phyloP scores from a whole-genome alignment of 2,329 filamentous ascomycete species.

The Juglanconis oblonga region DNA sequence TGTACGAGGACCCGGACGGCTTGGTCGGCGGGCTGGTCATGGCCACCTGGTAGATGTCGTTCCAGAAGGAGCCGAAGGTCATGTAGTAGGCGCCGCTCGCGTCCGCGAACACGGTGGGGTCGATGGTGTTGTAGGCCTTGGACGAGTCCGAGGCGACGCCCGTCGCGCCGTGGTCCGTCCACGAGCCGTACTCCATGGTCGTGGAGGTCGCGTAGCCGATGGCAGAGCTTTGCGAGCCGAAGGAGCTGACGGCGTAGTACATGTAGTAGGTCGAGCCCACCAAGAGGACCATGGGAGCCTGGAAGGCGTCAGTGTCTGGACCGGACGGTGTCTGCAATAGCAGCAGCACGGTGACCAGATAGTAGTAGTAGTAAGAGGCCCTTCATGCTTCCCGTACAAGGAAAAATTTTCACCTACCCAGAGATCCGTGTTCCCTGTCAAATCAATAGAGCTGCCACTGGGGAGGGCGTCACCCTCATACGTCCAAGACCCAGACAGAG shows the following conservation, averaged over 20 bases:
- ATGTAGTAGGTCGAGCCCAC: slow-evolving; percentile 61
- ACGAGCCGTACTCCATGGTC: slow-evolving; percentile 35
- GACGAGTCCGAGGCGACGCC: slow-evolving; percentile 39
- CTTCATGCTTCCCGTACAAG: too few species aligned
- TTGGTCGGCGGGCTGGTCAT: slow-evolving; percentile 37
- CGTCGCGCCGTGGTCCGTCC: slow-evolving; percentile 50
- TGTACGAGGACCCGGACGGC: slow-evolving; percentile 27
- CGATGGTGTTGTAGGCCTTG: slow-evolving; percentile 53
- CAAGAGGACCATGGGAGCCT: slow-evolving; percentile 62
- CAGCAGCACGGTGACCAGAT: too few species aligned
- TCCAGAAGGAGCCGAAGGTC: slow-evolving; percentile 63
- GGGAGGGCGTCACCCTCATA: slow-evolving; percentile 38
- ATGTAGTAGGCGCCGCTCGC: slow-evolving; percentile 34
- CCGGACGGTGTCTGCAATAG: too few species aligned
- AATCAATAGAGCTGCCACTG: slow-evolving; percentile 35
- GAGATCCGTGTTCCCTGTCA: slow-evolving; percentile 38
- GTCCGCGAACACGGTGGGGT: slow-evolving; percentile 42
- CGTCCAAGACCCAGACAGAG: slow-evolving; percentile 38
- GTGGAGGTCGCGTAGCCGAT: slow-evolving; percentile 51
- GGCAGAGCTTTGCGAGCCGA: slow-evolving; percentile 58
- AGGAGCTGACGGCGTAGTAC: slow-evolving; percentile 65
- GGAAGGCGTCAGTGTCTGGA: neutral
- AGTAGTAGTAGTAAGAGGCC: neutral
- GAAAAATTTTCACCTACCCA: slow-evolving; percentile 33
- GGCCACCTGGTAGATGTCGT: slow-evolving; percentile 51